phyloP scores from a whole-genome alignment of 169 alveolate genomes.

The Plasmodium inui region DNA sequence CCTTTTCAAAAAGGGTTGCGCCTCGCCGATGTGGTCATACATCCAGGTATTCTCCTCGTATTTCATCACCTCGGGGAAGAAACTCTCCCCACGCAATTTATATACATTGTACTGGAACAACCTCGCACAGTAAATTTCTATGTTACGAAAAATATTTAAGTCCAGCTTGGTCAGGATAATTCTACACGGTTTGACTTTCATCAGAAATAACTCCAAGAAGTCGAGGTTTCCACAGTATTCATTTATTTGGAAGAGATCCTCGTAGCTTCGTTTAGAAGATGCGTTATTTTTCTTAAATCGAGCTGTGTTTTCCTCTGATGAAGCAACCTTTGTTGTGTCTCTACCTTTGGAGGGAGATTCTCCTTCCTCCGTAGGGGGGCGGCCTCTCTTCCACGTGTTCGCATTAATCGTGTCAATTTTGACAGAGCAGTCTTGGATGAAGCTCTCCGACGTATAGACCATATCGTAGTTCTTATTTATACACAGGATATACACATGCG shows the following conservation, averaged over 20 bases:
- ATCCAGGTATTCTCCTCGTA: slow-evolving; percentile 53
- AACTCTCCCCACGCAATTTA: neutral
- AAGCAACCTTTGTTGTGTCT: neutral
- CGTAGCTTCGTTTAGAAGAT: neutral
- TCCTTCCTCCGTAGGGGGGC: neutral
- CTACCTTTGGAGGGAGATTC: neutral
- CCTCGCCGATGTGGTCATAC: slow-evolving; percentile 3
- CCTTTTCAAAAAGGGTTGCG: neutral
- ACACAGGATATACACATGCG: slow-evolving; percentile 54
- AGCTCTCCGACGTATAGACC: slow-evolving; percentile 23
- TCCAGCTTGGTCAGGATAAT: slow-evolving; percentile 53
- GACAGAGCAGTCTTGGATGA: slow-evolving; percentile 5
- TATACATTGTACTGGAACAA: slow-evolving; percentile 25
- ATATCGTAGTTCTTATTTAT: slow-evolving; percentile 56
- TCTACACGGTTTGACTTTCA: slow-evolving; percentile 58
- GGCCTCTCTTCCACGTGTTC: neutral
- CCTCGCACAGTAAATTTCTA: slow-evolving; percentile 71
- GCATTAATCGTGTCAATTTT: slow-evolving; percentile 45
- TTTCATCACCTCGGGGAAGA: slow-evolving; percentile 27
- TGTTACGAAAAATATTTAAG: slow-evolving; percentile 38
- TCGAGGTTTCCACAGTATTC: slow-evolving; percentile 73
- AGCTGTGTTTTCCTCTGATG: neutral
- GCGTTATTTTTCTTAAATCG: neutral
- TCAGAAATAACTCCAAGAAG: slow-evolving; percentile 44
- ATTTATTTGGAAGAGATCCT: slow-evolving; percentile 60